A percentile compares a stretch with the other conserved stretches of the same genome.
Conservation (phyloP, 345 rosid species). For the Eutrema heterophyllum region DNA sequence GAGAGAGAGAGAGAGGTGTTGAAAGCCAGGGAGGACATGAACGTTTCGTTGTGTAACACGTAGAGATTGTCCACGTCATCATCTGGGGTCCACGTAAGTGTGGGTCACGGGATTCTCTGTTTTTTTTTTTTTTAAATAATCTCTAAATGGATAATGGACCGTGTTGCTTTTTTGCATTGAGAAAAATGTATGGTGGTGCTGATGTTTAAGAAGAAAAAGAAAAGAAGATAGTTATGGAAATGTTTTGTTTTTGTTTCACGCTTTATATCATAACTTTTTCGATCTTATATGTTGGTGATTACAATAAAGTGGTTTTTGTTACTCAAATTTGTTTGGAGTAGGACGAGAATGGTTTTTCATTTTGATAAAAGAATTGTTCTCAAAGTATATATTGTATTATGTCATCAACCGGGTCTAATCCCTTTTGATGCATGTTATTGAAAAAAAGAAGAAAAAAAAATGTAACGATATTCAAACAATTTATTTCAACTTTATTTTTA, state of each 20-base stretch:
- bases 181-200: constrained; percentile 12
- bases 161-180: constrained; percentile 1
- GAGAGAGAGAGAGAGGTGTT: not conserved
- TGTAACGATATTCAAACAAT: too few relatives aligned
- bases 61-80: constrained; percentile 23
- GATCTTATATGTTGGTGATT: not conserved
- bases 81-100: not conserved
- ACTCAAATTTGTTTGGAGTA: not conserved
- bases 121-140: not conserved
- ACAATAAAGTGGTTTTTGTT: not conserved
- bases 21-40: constrained; percentile 24
- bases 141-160: constrained; percentile 17
- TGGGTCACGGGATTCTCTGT: constrained; percentile 14
- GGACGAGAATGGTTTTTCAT: too few relatives aligned
- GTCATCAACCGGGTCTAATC: too few relatives aligned
- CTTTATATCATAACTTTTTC: not conserved
- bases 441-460: too few relatives aligned
- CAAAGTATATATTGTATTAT: too few relatives aligned
- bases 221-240: not conserved
- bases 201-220: not conserved
- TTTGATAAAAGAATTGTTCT: too few relatives aligned
- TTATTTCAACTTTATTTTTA: too few relatives aligned
- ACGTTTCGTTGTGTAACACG: constrained; percentile 27
- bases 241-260: not conserved
- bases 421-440: too few relatives aligned